Base-by-base conservation (phyloP, 2,329 filamentous ascomycete species). In the Curvularia spicifera region DNA sequence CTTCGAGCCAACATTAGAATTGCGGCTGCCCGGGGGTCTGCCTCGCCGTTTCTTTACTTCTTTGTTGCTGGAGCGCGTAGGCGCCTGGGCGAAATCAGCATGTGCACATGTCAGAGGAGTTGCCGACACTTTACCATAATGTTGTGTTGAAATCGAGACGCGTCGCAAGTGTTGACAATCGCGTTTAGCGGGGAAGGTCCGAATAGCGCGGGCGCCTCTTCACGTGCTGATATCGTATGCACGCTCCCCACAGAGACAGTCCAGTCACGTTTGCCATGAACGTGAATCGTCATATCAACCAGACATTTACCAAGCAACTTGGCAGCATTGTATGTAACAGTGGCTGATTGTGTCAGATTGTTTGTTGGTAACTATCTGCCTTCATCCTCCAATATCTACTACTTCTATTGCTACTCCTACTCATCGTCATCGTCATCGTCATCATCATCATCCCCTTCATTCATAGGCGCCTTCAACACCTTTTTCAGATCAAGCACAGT, bases 41-140 rank as follows among this genome's bases (percentile, higher is more conserved):
- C 69, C 69, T 50, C 66, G 64, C 43, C 28, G n/a, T 47, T 62
- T 73, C 33, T 63, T 60, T 6, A 42, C 57, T 18, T 57, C 61
- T 7, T 51, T 54, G 1, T 55, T 52, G 15, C 52, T 45, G 26
- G 65, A 51, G 53, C 70, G 68, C 54, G 60, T 61, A 26, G 67
- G 70, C 57, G 71, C 71, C 71, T 73, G 20, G 3, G n/a, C 13
- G 2, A 0, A 18, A 40, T 74, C 48, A 73, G 64, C 40, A 53
- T 46, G 33, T n/a, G 22, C 7, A 3, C 8, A 18, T 24, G 50
- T 12, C 8, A 39, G 26, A 42, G 0, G 26, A 20, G 13, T n/a
- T 29, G 15, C 42, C 50, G 20, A 46, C 15, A 56, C 67, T 59
- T 44, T 65, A 73, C 72, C 72, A 75, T 75, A 61, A 68, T 64